These are phyloP conservation scores for Mallotus nudiflorus DNA, from an alignment of 345 rosid species.

Conservation along the genomic window DNA sequence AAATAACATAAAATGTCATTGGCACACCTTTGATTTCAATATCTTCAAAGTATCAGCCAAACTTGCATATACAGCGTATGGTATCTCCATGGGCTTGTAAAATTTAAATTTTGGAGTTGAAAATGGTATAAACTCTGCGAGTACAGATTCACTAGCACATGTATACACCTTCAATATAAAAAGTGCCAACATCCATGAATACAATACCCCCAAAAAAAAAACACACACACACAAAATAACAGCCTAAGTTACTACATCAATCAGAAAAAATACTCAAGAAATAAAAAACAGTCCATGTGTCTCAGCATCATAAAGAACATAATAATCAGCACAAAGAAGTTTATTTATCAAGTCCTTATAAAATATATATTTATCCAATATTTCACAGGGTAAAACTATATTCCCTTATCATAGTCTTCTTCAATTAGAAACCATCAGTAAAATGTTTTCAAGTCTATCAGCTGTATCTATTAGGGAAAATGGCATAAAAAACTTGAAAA, in stretches of 20 bases:
- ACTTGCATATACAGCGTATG: constrained; percentile 18
- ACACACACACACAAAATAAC: too few relatives aligned
- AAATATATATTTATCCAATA: neutral
- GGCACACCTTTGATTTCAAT: constrained; percentile 50
- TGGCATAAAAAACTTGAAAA: too few relatives aligned
- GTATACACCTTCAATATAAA: constrained; percentile 65
- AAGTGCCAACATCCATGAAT: too few relatives aligned
- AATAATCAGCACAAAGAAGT: neutral
- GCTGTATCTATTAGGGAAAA: neutral
- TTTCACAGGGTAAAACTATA: too few relatives aligned
- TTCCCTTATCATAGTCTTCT: too few relatives aligned
- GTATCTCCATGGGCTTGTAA: constrained; percentile 40
- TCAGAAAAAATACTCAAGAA: neutral
- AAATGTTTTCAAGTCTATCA: neutral
- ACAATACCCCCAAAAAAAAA: too few relatives aligned
- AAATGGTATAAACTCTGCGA: constrained; percentile 59
- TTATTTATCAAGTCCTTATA: neutral
- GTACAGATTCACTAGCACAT: constrained; percentile 54
- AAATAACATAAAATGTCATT: neutral
- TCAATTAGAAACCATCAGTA: neutral
- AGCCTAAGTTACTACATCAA: neutral
- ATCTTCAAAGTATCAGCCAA: constrained; percentile 32
- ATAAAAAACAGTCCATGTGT: neutral
- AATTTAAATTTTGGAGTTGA: constrained; percentile 57
- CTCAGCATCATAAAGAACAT: neutral